A percentile compares a stretch with the other conserved stretches of the same genome.
These are phyloP conservation scores for Cladochytrium tenue DNA, from an alignment of 371 early-diverging fungal species.

Conservation along the genomic window DNA sequence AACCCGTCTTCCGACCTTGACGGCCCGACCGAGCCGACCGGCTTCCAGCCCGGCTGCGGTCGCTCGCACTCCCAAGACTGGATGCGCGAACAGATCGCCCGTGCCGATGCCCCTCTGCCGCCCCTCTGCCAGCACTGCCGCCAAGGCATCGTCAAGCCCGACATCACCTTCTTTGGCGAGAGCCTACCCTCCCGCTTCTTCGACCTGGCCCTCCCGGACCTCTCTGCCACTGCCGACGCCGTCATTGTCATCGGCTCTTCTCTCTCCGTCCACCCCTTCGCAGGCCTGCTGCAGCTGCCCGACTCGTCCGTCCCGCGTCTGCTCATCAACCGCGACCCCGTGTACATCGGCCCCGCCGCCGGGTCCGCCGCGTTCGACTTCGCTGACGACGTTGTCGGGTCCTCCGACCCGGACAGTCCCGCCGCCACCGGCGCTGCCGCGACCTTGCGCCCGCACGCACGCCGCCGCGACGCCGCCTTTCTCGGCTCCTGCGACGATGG, in stretches of 20 bases:
- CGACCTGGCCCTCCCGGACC: conserved; percentile 41
- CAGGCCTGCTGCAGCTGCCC: conserved; percentile 71
- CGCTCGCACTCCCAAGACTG: conserved; percentile 42
- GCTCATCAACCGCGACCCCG: conserved; percentile 77
- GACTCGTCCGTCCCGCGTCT: conserved; percentile 71
- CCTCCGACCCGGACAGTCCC: no score
- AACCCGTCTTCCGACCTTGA: background rate
- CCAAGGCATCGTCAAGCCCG: conserved; percentile 79
- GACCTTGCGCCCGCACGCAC: conserved; percentile 31
- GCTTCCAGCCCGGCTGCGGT: conserved; percentile 39
- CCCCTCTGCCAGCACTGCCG: conserved; percentile 60
- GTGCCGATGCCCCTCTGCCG: conserved; percentile 59
- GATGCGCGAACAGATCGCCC: conserved; percentile 42
- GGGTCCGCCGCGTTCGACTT: conserved; percentile 67
- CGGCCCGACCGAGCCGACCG: background rate
- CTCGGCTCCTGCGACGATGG: conserved; percentile 84
- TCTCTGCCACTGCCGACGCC: conserved; percentile 68
- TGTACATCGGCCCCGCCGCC: background rate
- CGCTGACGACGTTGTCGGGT: conserved; percentile 47
- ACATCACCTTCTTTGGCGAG: conserved; percentile 95
- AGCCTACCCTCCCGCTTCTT: conserved; percentile 78
- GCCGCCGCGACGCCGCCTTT: conserved; percentile 73
- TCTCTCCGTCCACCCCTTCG: conserved; percentile 78
- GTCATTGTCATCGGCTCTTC: conserved; percentile 89
- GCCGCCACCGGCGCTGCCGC: background rate